Percentiles rank a stretch among this genome's conserved stretches.
Conservation (phyloP, 140 eudicot species). For the Senecio squalidus region DNA sequence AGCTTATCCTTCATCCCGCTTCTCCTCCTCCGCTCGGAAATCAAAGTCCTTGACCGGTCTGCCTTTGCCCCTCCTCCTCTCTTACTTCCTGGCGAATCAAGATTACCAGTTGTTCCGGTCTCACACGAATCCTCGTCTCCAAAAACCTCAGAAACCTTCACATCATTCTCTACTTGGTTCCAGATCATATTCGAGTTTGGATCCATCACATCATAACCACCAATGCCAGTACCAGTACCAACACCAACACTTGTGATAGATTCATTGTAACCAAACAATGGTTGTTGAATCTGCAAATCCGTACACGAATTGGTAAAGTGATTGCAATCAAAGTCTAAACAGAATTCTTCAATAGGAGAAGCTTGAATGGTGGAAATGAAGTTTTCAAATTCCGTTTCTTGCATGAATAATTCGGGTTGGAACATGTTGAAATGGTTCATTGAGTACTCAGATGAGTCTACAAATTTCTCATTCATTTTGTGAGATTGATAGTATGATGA, state of each 20-base stretch:
- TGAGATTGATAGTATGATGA: neutral
- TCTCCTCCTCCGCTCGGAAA: conserved; percentile 78
- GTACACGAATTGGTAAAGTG: conserved; percentile 26
- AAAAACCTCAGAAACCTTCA: conserved; percentile 28
- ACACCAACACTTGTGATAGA: neutral
- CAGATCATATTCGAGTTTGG: conserved; percentile 8
- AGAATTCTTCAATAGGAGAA: conserved; percentile 32
- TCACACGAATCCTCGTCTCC: neutral
- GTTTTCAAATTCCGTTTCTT: conserved; percentile 45
- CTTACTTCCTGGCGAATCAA: neutral
- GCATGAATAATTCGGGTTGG: conserved; percentile 39
- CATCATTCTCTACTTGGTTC: conserved; percentile 14
- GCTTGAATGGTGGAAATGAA: conserved; percentile 38
- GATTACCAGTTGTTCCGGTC: neutral
- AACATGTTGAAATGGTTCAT: conserved; percentile 20
- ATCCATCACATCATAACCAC: conserved; percentile 16
- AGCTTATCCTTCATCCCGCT: conserved; percentile 94
- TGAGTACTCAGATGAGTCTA: conserved; percentile 28
- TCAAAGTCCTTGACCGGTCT: conserved; percentile 72
- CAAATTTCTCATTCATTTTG: no score
- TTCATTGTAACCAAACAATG: neutral
- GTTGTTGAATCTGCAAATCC: neutral
- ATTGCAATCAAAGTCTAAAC: conserved; percentile 26
- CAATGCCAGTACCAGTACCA: neutral
- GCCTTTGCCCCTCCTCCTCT: conserved; percentile 29